These are phyloP conservation scores for Hyaloscypha variabilis DNA, from an alignment of 495 filamentous ascomycete genomes.

Conservation along the genomic window DNA sequence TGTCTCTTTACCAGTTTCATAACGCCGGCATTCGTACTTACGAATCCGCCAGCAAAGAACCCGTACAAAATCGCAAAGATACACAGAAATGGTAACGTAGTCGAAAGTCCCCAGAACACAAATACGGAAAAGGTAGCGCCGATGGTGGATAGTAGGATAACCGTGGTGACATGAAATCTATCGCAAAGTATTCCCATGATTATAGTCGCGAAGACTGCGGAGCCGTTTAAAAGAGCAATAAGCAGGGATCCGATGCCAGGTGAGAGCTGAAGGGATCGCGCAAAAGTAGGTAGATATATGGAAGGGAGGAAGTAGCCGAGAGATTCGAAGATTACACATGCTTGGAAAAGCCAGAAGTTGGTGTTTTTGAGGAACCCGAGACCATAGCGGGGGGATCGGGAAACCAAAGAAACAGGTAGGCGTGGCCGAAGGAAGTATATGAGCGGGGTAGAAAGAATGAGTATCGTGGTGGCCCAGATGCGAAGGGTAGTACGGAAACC, in stretches of 20 bases:
- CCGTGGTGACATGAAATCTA: conserved; percentile 58
- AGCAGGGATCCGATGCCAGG: conserved; percentile 46
- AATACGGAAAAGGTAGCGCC: conserved; percentile 62
- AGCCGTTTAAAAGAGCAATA: conserved; percentile 59
- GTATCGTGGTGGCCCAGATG: conserved; percentile 49
- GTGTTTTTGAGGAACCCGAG: conserved; percentile 48
- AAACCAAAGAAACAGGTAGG: conserved; percentile 46
- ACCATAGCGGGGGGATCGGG: conserved; percentile 37
- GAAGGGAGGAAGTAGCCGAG: conserved; percentile 69
- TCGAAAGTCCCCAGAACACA: conserved; percentile 67
- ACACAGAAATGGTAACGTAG: conserved; percentile 55
- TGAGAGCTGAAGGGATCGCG: too few species aligned
- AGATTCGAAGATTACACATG: conserved; percentile 60
- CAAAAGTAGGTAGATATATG: conserved; percentile 68
- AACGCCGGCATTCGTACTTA: conserved; percentile 62
- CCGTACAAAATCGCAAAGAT: conserved; percentile 70
- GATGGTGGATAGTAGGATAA: conserved; percentile 58
- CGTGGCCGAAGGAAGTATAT: conserved; percentile 60
- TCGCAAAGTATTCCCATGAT: conserved; percentile 63
- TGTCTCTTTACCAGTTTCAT: conserved; percentile 49
- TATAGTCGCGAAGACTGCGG: conserved; percentile 59
- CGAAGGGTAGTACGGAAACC: conserved; percentile 58
- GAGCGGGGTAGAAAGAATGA: conserved; percentile 54
- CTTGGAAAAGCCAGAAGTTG: conserved; percentile 54
- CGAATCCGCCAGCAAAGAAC: conserved; percentile 67